These are phyloP conservation scores for Tremellales sp. DNA, from an alignment of 1,284 basidiomycete species.

Conservation along the genomic window DNA sequence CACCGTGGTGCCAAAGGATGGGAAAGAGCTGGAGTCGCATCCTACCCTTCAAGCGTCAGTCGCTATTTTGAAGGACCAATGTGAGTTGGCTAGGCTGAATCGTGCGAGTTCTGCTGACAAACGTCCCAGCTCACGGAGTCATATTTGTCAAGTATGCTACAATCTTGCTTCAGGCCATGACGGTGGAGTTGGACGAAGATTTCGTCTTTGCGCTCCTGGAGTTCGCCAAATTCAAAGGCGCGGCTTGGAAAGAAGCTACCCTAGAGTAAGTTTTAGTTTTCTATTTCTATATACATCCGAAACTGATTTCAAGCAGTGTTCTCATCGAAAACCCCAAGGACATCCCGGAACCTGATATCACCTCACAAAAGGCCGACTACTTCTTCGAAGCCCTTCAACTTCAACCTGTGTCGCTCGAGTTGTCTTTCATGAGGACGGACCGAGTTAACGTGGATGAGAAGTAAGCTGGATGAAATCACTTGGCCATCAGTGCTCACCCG, in stretches of 20 bases:
- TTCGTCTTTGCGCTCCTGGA: conserved; percentile 90
- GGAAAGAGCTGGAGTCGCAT: conserved; percentile 70
- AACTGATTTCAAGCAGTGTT: conserved; percentile 53
- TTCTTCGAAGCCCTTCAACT: conserved; percentile 98
- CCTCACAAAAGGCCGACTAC: conserved; percentile 67
- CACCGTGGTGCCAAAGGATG: conserved; percentile 81
- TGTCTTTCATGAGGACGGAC: conserved; percentile 97
- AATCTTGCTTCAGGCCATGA: conserved; percentile 88
- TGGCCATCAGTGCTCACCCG: conserved; percentile 47
- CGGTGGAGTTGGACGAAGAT: conserved; percentile 95
- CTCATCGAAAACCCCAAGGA: conserved; percentile 71
- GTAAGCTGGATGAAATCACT: conserved; percentile 54
- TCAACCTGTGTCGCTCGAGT: conserved; percentile 85
- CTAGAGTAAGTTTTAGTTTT: conserved; percentile 60
- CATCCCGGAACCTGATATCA: conserved; percentile 72
- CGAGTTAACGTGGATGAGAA: conserved; percentile 88
- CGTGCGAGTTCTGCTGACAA: neutral
- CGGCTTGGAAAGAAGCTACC: conserved; percentile 73
- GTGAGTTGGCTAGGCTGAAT: conserved; percentile 51
- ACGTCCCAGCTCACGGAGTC: conserved; percentile 77
- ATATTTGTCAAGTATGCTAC: conserved; percentile 97
- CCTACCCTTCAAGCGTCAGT: conserved; percentile 88
- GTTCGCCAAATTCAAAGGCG: conserved; percentile 85
- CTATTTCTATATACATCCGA: conserved; percentile 9
- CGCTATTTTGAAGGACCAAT: conserved; percentile 88